A percentile compares a stretch with the other conserved stretches of the same genome.
These are phyloP conservation scores for Fusarium decemcellulare DNA, from an alignment of 2,329 filamentous ascomycete genomes.

Conservation along the genomic window DNA sequence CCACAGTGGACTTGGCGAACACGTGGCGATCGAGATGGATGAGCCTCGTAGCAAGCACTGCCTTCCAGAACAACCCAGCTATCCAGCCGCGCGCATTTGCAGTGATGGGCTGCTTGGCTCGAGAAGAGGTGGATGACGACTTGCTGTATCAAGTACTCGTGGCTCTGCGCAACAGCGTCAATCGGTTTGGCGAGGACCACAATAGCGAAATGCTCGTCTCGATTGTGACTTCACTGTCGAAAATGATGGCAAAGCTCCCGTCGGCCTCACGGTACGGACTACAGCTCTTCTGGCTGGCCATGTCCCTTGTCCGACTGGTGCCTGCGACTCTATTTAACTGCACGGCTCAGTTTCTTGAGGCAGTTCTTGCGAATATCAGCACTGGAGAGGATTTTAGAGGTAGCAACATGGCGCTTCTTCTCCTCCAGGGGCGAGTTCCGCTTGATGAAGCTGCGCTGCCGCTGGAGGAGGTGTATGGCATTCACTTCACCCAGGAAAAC, in stretches of 20 bases:
- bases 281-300: constrained; percentile 79
- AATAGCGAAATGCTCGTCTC: constrained; percentile 78
- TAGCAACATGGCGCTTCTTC: constrained; percentile 70
- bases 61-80: constrained; percentile 80
- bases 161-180: constrained; percentile 74
- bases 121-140: constrained; percentile 81
- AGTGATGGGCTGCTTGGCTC: constrained; percentile 79
- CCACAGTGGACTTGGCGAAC: constrained; percentile 75
- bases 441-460: constrained; percentile 74
- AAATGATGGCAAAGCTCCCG: constrained; percentile 79
- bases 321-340: constrained; percentile 76
- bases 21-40: constrained; percentile 81
- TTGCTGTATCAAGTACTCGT: constrained; percentile 80
- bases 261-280: constrained; percentile 77
- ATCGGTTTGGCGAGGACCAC: constrained; percentile 74
- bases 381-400: constrained; percentile 72
- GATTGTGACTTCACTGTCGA: constrained; percentile 76
- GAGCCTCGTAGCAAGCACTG: constrained; percentile 80
- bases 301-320: constrained; percentile 75
- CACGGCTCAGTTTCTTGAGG: constrained; percentile 74
- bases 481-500: constrained; percentile 74
- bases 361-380: constrained; percentile 75
- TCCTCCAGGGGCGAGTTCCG: constrained; percentile 72
- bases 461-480: constrained; percentile 75
- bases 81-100: constrained; percentile 79